Evolutionary conservation across 2,329 filamentous ascomycete genomes (phyloP).

Genomic region (Drechslerella dactyloides): DNA sequence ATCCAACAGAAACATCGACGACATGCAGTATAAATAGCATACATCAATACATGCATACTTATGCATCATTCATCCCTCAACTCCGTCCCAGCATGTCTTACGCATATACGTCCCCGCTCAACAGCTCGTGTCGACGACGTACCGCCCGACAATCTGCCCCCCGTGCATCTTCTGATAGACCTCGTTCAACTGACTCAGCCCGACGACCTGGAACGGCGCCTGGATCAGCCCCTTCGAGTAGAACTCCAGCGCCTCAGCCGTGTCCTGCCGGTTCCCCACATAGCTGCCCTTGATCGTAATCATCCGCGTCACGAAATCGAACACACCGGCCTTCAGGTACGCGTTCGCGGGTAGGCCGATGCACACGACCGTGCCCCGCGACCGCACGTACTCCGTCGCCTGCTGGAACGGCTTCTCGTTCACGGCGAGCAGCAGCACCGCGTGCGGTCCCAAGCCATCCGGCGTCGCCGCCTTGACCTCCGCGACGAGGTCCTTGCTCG

Average conservation of each 20-base stretch:
- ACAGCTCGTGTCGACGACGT: slow-evolving; percentile 74
- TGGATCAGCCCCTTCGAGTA: slow-evolving; percentile 83
- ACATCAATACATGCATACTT: too few relatives aligned
- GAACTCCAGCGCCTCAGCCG: slow-evolving; percentile 88
- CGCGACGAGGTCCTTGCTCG: slow-evolving; percentile 75
- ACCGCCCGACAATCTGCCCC: slow-evolving; percentile 76
- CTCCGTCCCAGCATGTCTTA: too few relatives aligned
- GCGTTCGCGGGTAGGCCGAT: slow-evolving; percentile 86
- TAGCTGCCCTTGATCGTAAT: slow-evolving; percentile 91
- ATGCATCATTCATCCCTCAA: background rate
- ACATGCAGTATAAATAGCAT: too few relatives aligned
- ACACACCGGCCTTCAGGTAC: slow-evolving; percentile 81
- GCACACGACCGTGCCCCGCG: slow-evolving; percentile 81
- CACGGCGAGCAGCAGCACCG: slow-evolving; percentile 83
- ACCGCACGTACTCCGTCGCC: slow-evolving; percentile 83
- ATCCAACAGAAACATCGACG: too few relatives aligned
- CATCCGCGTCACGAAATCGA: slow-evolving; percentile 88
- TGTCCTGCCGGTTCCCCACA: slow-evolving; percentile 89
- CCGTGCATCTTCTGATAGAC: slow-evolving; percentile 61
- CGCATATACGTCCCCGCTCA: background rate
- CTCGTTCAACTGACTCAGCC: slow-evolving; percentile 78
- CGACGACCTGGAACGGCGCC: slow-evolving; percentile 82
- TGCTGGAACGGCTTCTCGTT: slow-evolving; percentile 95
- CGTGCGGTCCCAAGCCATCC: slow-evolving; percentile 83
- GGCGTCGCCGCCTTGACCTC: slow-evolving; percentile 82